A percentile compares a stretch with the other conserved stretches of the same genome.
Conservation (phyloP, 129 eudicot species). For the Apium graveolens region DNA sequence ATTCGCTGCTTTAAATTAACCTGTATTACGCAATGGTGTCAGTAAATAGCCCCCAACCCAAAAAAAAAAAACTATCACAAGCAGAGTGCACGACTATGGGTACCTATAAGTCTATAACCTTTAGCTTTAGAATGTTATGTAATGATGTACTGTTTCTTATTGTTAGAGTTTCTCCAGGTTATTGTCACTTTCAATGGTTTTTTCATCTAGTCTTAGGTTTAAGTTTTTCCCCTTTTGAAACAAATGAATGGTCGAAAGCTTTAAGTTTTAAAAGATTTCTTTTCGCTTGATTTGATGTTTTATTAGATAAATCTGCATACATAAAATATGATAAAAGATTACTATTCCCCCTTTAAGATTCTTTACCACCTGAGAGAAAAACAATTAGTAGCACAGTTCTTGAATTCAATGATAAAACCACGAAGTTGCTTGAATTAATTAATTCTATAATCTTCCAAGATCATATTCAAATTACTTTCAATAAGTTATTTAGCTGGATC, state of each 20-base stretch:
- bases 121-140: background rate
- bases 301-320: background rate
- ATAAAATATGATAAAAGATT: background rate
- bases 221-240: too few species aligned
- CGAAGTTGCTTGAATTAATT: background rate
- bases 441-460: background rate
- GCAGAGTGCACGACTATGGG: background rate
- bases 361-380: background rate
- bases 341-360: background rate
- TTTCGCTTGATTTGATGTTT: background rate
- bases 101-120: background rate
- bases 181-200: background rate
- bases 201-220: background rate
- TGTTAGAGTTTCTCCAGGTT: background rate
- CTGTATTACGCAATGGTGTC: background rate
- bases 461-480: background rate
- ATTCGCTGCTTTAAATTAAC: background rate
- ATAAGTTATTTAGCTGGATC: background rate
- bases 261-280: background rate
- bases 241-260: background rate
- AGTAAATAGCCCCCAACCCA: background rate
- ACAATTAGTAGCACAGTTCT: background rate
- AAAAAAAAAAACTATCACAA: too few species aligned
- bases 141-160: background rate
- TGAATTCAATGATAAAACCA: background rate